Evolutionary conservation across 768 basidiomycete genomes (phyloP).

Genomic region (Suillus tomentosus): DNA sequence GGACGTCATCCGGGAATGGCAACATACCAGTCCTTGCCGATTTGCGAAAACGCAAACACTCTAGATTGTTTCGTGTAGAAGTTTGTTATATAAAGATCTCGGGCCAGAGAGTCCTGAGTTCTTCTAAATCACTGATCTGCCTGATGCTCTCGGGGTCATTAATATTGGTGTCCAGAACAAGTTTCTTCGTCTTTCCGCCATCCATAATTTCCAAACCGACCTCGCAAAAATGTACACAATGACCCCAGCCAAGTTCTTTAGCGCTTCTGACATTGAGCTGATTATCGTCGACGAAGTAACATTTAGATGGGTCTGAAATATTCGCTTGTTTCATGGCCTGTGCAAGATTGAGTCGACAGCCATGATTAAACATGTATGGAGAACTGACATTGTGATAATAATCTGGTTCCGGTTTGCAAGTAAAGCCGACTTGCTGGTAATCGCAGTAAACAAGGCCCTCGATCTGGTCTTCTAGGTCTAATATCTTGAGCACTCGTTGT

Average conservation of each 20-base stretch:
- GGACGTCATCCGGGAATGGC: no score
- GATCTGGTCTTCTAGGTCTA: constrained; percentile 70
- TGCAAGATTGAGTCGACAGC: constrained; percentile 11
- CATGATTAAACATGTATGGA: not conserved
- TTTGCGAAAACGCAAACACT: not conserved
- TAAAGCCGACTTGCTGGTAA: constrained; percentile 64
- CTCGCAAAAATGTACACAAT: constrained; percentile 78
- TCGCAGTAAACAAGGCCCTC: constrained; percentile 80
- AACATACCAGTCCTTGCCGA: not conserved
- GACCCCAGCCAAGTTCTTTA: constrained; percentile 64
- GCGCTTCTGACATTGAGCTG: constrained; percentile 70
- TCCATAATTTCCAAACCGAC: constrained; percentile 62
- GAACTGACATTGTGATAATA: constrained; percentile 61
- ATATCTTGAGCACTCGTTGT: constrained; percentile 71
- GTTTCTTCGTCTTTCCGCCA: constrained; percentile 55
- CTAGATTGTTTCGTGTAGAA: not conserved
- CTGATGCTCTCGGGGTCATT: constrained; percentile 47
- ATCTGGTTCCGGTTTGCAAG: constrained; percentile 79
- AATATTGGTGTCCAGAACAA: constrained; percentile 39
- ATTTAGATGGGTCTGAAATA: constrained; percentile 65
- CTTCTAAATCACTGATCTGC: constrained; percentile 59
- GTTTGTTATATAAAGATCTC: constrained; percentile 61
- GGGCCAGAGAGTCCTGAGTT: constrained; percentile 71
- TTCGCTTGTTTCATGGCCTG: constrained; percentile 69
- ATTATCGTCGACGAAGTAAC: constrained; percentile 82